These are phyloP conservation scores for Ecytonucleospora hepatopenaei DNA, from an alignment of 371 early-diverging fungal genomes.

Conservation along the genomic window DNA sequence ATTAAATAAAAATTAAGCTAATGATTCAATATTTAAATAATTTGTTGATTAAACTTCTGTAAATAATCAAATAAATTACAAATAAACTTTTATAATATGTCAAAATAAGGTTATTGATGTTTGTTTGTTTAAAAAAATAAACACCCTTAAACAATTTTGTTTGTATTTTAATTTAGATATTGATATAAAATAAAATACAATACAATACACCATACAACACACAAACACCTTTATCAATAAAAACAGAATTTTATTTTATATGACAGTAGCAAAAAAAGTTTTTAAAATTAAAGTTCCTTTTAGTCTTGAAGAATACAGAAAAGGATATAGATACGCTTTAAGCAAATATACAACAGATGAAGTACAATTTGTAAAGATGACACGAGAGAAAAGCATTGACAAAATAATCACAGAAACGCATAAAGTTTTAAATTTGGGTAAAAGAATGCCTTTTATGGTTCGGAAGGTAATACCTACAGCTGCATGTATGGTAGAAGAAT, in stretches of 20 bases:
- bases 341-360: constrained; percentile 32
- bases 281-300: constrained; percentile 52
- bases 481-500: constrained; percentile 52
- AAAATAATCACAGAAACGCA: constrained; percentile 38
- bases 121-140: neutral
- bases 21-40: too few species aligned
- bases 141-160: too few species aligned
- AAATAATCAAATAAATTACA: too few species aligned
- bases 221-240: too few species aligned
- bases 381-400: constrained; percentile 30
- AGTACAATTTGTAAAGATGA: constrained; percentile 41
- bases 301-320: constrained; percentile 50
- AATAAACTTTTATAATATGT: too few species aligned
- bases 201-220: too few species aligned
- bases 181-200: too few species aligned
- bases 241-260: too few species aligned
- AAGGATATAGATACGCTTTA: constrained; percentile 52
- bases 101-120: constrained; percentile 2
- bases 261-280: constrained; percentile 23
- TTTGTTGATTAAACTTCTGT: too few species aligned
- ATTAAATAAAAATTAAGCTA: too few species aligned
- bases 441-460: constrained; percentile 48
- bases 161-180: too few species aligned
- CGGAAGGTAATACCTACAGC: constrained; percentile 44
- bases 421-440: constrained; percentile 48